A percentile compares a stretch with the other conserved stretches of the same genome.
These are phyloP conservation scores for Phytopythium chamaehyphon DNA, from an alignment of 352 stramenopile genomes.

Conservation along the genomic window DNA sequence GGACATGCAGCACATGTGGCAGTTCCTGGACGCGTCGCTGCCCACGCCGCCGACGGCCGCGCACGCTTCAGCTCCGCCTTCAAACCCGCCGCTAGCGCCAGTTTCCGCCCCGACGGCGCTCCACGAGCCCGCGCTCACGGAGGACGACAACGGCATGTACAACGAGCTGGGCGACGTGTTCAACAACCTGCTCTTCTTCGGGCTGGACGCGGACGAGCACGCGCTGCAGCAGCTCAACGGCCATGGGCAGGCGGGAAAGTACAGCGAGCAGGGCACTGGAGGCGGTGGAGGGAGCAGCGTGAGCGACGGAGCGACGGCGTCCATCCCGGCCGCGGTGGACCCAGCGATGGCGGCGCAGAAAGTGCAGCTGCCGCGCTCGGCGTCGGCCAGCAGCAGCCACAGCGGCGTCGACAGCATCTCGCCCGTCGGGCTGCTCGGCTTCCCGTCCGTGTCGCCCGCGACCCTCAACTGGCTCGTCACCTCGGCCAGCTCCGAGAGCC, in stretches of 20 bases:
- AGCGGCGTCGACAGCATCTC: conserved; percentile 48
- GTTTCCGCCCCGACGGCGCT: conserved; percentile 10
- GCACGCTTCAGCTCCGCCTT: conserved; percentile 12
- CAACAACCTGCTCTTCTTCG: conserved; percentile 58
- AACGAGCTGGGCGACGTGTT: conserved; percentile 69
- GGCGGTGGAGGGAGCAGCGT: background rate
- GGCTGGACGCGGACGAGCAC: conserved; percentile 42
- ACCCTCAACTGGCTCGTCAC: conserved; percentile 73
- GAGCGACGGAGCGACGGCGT: conserved; percentile 1
- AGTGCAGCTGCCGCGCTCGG: conserved; percentile 49
- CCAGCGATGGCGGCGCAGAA: conserved; percentile 14
- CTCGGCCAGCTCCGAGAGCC: conserved; percentile 58
- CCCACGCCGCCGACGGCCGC: conserved; percentile 31
- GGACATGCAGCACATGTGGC: conserved; percentile 63
- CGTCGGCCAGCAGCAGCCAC: conserved; percentile 33
- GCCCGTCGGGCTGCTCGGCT: conserved; percentile 39
- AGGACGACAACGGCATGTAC: conserved; percentile 47
- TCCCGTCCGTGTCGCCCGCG: conserved; percentile 69
- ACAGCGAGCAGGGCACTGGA: conserved; percentile 3
- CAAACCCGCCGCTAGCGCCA: conserved; percentile 9
- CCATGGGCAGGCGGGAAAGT: background rate
- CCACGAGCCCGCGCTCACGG: conserved; percentile 32
- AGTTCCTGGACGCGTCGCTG: conserved; percentile 56
- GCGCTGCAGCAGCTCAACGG: conserved; percentile 9
- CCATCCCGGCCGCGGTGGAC: background rate